Conservation (phyloP, 345 rosid species). For the Acer saccharum region DNA sequence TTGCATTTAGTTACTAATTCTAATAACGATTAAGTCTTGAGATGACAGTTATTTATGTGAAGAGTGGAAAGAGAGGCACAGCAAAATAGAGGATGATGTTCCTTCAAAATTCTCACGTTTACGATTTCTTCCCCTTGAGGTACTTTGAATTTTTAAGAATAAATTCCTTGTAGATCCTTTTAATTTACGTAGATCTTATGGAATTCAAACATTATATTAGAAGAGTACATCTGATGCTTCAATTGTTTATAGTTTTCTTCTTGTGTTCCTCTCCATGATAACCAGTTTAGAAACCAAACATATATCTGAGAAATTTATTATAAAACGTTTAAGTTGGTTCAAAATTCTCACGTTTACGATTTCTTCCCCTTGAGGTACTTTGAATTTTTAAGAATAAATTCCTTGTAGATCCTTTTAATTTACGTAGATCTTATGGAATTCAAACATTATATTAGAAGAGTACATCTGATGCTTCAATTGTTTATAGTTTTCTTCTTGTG, state of each 20-base stretch:
- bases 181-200: background rate
- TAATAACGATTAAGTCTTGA: conserved; percentile 14
- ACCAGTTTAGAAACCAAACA: background rate
- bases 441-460: background rate
- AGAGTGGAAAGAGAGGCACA: conserved; percentile 89
- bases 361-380: conserved; percentile 82
- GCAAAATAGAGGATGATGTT: conserved; percentile 41
- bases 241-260: background rate
- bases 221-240: background rate
- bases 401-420: background rate
- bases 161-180: conserved; percentile 1
- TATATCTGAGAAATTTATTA: background rate
- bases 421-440: background rate
- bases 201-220: background rate
- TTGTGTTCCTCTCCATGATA: background rate
- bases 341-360: conserved; percentile 57
- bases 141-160: conserved; percentile 35
- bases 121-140: conserved; percentile 81
- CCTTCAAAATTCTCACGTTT: conserved; percentile 52
- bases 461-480: background rate
- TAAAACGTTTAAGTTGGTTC: background rate
- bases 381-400: conserved; percentile 19
- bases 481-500: background rate
- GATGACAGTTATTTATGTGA: conserved; percentile 75
- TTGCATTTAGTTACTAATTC: background rate